Evolutionary conservation across 805 yeast genomes (phyloP), one percentile per base, ranked within the genome.

Genomic region (Novakomyces olei): DNA sequence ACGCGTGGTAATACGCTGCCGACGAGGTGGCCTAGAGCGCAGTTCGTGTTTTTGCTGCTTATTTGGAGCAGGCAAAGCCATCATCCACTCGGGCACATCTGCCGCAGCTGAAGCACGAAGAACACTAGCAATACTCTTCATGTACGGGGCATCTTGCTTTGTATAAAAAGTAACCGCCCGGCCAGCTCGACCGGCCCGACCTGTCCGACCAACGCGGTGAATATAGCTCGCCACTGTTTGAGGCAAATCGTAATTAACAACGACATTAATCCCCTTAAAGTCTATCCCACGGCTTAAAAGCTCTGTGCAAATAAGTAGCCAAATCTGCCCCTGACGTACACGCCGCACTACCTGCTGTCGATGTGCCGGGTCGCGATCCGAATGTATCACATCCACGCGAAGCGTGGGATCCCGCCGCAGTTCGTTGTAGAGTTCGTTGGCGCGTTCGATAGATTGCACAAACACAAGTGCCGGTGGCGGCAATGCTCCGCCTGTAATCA

Each of bases 131-230:
- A 88, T 77, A 6, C 88, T 76, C 48, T 77, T 76, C 29, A 88
- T 64, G 2, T 76, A 68, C 36, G 65, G 50, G 3, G 66, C 54
- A 49, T 88, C 99, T 40, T 79, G 92, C 48, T 81, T 83, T 17
- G 98, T 85, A 57, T 77, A 88, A 41, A 83, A 72, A 0, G 98
- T 88, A 14, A 88, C 68, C 0, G 96, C 95, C 43, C 64, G 65
- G 36, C 99, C 98, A 5, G 55, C 46, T 38, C 75, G 69, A 1
- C 92, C 93, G 34, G 80, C 93, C 63, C 99, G 73, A 43, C 98
- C 99, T 2, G 98, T 85, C 62, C 99, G 75, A 53, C 99, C 99
- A 45, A 88, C 79, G 57, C 99, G 69, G 53, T 88, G 99, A 29
- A 88, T 94, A 50, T 88, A 88, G 0, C 93, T 74, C 52, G 85